These are phyloP conservation scores for Monascus ruber DNA, from an alignment of 2,329 filamentous ascomycete species.

Conservation along the genomic window DNA sequence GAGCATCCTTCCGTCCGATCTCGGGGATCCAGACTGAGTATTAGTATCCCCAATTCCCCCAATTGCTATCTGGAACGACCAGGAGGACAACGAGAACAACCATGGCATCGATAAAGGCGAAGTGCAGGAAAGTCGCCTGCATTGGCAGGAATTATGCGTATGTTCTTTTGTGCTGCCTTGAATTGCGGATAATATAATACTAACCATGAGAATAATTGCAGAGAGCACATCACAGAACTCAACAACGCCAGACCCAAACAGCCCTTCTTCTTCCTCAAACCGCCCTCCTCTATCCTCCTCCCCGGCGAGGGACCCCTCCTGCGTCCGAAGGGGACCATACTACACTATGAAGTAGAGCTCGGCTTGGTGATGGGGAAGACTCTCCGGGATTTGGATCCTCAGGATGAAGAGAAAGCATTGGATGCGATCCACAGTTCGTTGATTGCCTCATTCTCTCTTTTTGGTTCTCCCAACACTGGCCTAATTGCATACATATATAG, in stretches of 20 bases:
- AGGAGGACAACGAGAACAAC: conserved; percentile 29
- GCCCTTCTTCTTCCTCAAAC: conserved; percentile 99
- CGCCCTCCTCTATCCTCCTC: conserved; percentile 70
- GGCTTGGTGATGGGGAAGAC: conserved; percentile 78
- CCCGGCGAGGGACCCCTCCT: conserved; percentile 70
- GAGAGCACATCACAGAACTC: conserved; percentile 87
- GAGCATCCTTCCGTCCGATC: too few relatives aligned
- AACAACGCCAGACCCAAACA: conserved; percentile 80
- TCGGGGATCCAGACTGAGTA: not conserved
- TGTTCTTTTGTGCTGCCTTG: conserved; percentile 3
- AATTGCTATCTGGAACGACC: not conserved
- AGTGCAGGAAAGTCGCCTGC: conserved; percentile 68
- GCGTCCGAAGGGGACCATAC: conserved; percentile 66
- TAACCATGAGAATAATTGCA: conserved; percentile 22
- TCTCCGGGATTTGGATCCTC: conserved; percentile 60
- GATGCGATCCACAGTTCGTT: conserved; percentile 65
- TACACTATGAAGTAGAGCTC: conserved; percentile 94
- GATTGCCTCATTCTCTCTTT: not conserved
- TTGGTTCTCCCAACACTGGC: too few relatives aligned
- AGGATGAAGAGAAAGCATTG: conserved; percentile 64
- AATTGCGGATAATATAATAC: not conserved
- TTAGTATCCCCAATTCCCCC: not conserved
- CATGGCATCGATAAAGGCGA: conserved; percentile 38
- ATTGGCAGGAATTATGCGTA: conserved; percentile 95
- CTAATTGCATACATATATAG: conserved; percentile 29